Evolutionary conservation across 1,139 yeast genomes (phyloP), one percentile per base, ranked within the genome.

Genomic region (Geotrichum australiense): DNA sequence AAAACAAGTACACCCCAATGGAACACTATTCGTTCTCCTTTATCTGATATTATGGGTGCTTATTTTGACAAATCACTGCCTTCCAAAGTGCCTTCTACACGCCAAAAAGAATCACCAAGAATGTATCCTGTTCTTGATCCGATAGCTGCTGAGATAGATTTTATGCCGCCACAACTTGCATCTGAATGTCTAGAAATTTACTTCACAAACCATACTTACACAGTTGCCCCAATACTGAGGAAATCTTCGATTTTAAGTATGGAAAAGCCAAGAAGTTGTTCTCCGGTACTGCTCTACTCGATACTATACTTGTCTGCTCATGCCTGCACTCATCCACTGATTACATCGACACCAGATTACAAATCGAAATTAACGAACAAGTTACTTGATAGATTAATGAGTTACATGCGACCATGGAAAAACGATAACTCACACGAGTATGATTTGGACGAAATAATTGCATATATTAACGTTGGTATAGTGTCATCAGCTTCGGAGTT

Each of bases 401-500:
- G 53, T 10, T 51, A 55, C 34, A 46, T 59, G 31, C 47, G 52
- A 11, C 56, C 59, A 7, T 50, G 54, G 33, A 47, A 53, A 10
- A 54, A 50, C 32, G 48, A 50, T n/a, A 47, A 50, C 12, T 53
- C 56, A 5, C 52, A 53, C 10, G 65, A 45, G 22, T 36, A 38
- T 15, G 47, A 41, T 21, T 22, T 41, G 18, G 71, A 67, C 47
- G 71, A 66, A 39, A 62, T 65, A 7, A 55, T 67, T 15, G 59
- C 67, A 2, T 55, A 58, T 22, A 52, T 62, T 6, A 69, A 66
- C 44, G 53, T 67, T 14, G 67, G 67, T 1, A 63, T 66, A 15
- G 55, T 64, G 16, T 63, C 64, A 45, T 66, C 70, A 2, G 65
- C 69, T 43, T 54, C 69, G 12, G 65, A 66, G 15, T 64, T 59